phyloP scores from a whole-genome alignment of 805 yeast species.

The Brettanomyces naardenensis region DNA sequence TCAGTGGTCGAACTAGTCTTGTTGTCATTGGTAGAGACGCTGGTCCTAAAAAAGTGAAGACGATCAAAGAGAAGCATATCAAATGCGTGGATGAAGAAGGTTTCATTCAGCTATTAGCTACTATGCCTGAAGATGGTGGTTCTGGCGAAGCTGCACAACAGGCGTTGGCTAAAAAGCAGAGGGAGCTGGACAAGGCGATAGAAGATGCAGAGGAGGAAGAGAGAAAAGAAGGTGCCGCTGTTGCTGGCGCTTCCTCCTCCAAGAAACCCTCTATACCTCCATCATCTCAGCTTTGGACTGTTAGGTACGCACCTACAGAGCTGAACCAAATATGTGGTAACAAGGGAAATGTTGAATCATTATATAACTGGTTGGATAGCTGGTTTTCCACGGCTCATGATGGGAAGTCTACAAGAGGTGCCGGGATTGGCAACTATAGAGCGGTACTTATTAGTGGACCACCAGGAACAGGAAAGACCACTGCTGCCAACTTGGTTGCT shows the following conservation, averaged over 20 bases:
- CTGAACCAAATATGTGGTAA: constrained; percentile 85
- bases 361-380: constrained; percentile 64
- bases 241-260: neutral
- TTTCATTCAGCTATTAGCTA: constrained; percentile 58
- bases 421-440: constrained; percentile 62
- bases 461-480: constrained; percentile 81
- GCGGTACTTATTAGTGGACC: constrained; percentile 87
- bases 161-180: constrained; percentile 60
- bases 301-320: constrained; percentile 79
- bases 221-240: constrained; percentile 19
- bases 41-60: constrained; percentile 88
- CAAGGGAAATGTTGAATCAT: constrained; percentile 59
- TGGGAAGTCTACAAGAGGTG: constrained; percentile 28
- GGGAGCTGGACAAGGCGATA: constrained; percentile 52
- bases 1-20: constrained; percentile 76
- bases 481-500: constrained; percentile 73
- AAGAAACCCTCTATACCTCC: neutral
- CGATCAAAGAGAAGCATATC: constrained; percentile 61
- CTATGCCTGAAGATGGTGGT: constrained; percentile 93
- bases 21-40: constrained; percentile 95
- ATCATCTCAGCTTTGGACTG: constrained; percentile 71
- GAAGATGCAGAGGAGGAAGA: constrained; percentile 46
- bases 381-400: constrained; percentile 62
- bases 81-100: constrained; percentile 88
- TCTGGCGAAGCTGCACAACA: constrained; percentile 69